phyloP scores from a whole-genome alignment of 2,329 filamentous ascomycete species.

The Phaeosphaeria sp. region DNA sequence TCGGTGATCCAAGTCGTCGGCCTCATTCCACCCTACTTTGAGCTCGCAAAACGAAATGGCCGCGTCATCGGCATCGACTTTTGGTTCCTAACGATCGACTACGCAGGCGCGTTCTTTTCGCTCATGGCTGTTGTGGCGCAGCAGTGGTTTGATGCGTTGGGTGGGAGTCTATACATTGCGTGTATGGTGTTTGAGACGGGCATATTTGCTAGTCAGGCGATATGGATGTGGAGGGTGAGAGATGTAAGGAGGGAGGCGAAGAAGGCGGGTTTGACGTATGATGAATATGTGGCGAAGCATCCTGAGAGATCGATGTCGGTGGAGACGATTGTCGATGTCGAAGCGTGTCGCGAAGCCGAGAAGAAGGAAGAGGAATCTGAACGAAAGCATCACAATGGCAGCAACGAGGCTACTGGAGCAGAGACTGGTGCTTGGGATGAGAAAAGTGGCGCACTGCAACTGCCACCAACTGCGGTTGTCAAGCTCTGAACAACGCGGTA shows the following conservation, averaged over 20 bases:
- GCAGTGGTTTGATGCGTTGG: constrained; percentile 66
- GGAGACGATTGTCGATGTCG: constrained; percentile 9
- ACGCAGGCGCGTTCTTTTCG: constrained; percentile 67
- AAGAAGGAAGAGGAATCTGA: background rate
- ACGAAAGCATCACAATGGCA: background rate
- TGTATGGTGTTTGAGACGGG: constrained; percentile 65
- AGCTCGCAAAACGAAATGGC: constrained; percentile 67
- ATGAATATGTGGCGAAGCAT: constrained; percentile 3
- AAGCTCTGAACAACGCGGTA: background rate
- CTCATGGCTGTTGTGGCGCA: constrained; percentile 68
- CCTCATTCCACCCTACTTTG: constrained; percentile 66
- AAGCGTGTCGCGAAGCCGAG: constrained; percentile 1
- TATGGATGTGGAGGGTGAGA: constrained; percentile 65
- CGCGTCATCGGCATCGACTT: constrained; percentile 67
- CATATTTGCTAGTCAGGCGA: constrained; percentile 65
- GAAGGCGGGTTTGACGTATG: constrained; percentile 59
- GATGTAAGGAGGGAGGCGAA: constrained; percentile 61
- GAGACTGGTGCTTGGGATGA: background rate
- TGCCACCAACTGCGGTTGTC: background rate
- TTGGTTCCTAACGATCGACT: constrained; percentile 67
- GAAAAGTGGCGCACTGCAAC: background rate
- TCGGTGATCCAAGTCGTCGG: constrained; percentile 64
- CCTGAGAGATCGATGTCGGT: constrained; percentile 5
- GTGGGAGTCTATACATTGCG: constrained; percentile 65
- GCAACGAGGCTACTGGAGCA: background rate